Conservation (phyloP, 129 eudicot genomes). For the Flaveria bidentis region DNA sequence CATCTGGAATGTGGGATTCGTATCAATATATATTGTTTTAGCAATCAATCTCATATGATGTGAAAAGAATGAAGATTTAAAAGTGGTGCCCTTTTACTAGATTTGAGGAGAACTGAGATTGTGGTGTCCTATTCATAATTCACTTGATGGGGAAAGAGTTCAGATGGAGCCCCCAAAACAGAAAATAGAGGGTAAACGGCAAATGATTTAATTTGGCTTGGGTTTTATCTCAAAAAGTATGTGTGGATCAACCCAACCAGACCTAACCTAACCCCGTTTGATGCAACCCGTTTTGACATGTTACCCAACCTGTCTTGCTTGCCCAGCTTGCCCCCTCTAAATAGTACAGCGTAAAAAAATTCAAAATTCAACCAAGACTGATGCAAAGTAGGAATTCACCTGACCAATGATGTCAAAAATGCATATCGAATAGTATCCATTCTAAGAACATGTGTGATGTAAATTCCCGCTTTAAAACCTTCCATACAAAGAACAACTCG, state of each 20-base stretch:
- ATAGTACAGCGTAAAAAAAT: not conserved
- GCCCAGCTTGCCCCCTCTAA: not conserved
- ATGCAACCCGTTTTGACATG: not conserved
- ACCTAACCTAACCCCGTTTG: too few species aligned
- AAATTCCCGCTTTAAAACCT: conserved; percentile 87
- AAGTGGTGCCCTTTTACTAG: not conserved
- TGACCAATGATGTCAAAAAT: conserved; percentile 72
- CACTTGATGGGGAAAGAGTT: conserved; percentile 20
- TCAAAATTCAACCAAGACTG: not conserved
- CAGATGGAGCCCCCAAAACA: conserved; percentile 5
- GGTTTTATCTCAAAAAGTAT: conserved; percentile 5
- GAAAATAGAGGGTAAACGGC: not conserved
- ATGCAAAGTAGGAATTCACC: conserved; percentile 47
- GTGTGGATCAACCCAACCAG: conserved; percentile 1
- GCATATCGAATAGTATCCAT: conserved; percentile 99
- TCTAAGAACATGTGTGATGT: conserved; percentile 77
- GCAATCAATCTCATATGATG: not conserved
- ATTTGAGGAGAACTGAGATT: not conserved
- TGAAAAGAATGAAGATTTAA: not conserved
- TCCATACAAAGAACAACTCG: conserved; percentile 80
- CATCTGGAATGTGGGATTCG: too few species aligned
- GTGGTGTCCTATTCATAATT: too few species aligned
- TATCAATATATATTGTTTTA: not conserved
- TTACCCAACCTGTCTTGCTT: not conserved
- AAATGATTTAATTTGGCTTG: not conserved